Evolutionary conservation across 441 rosid genomes (phyloP).

Genomic region (California macrophylla): DNA sequence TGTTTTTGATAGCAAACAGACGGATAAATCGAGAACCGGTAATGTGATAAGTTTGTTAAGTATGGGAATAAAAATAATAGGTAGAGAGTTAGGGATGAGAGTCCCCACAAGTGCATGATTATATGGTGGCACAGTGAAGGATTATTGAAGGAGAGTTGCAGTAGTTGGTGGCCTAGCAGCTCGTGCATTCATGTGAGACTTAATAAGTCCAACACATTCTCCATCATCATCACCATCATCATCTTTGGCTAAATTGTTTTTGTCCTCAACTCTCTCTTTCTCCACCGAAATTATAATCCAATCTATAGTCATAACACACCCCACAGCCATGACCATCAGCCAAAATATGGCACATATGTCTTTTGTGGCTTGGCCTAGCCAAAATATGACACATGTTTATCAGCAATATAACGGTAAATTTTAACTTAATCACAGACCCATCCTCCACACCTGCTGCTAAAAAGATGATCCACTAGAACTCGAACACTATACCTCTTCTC

Average conservation of each 20-base stretch:
- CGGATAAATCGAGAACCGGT: not conserved
- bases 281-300: conserved; percentile 19
- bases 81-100: conserved; percentile 7
- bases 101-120: conserved; percentile 36
- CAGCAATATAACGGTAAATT: too few species aligned
- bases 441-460: too few species aligned
- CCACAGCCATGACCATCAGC: conserved; percentile 18
- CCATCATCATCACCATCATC: conserved; percentile 16
- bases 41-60: conserved; percentile 6
- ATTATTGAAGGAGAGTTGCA: conserved; percentile 7
- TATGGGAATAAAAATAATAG: not conserved
- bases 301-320: conserved; percentile 11
- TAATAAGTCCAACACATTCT: conserved; percentile 29
- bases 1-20: not conserved
- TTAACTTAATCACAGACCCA: too few species aligned
- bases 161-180: conserved; percentile 24
- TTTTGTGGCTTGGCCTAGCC: not conserved
- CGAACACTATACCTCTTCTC: too few species aligned
- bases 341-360: not conserved
- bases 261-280: conserved; percentile 5
- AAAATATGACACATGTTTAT: too few species aligned
- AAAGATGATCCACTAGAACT: too few species aligned
- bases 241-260: conserved; percentile 2
- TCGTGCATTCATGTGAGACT: conserved; percentile 51
- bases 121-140: conserved; percentile 17